These are phyloP conservation scores for Septoria linicola DNA, from an alignment of 2,329 filamentous ascomycete species.

Conservation along the genomic window DNA sequence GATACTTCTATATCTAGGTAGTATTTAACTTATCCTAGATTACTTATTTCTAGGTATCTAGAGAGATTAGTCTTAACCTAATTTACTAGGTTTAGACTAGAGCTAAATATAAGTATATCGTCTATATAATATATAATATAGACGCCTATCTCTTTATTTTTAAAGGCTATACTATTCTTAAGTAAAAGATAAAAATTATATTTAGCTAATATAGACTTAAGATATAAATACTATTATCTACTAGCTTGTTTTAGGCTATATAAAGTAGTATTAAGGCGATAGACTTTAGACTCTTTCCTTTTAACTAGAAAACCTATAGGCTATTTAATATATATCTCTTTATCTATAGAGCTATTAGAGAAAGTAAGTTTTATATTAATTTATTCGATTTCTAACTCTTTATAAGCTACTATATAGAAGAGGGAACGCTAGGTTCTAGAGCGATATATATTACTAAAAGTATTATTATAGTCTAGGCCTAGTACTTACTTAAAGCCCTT, in stretches of 20 bases:
- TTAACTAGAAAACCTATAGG: constrained; percentile 10
- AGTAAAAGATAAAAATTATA: constrained; percentile 7
- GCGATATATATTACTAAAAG: constrained; percentile 10
- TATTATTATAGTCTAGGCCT: constrained; percentile 6
- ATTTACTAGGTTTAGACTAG: constrained; percentile 8
- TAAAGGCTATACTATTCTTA: constrained; percentile 7
- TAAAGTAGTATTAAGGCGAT: constrained; percentile 9
- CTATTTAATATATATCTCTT: constrained; percentile 11
- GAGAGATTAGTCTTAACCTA: constrained; percentile 12
- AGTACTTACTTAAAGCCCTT: constrained; percentile 8
- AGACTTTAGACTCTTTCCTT: constrained; percentile 5
- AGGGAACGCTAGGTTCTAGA: background rate
- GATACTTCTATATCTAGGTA: constrained; percentile 13
- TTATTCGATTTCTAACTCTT: no score
- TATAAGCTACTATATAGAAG: background rate
- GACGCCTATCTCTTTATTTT: constrained; percentile 7
- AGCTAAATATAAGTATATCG: constrained; percentile 16
- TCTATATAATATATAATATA: constrained; percentile 11
- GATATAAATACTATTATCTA: constrained; percentile 13
- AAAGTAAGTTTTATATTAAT: background rate
- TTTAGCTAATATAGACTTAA: constrained; percentile 11
- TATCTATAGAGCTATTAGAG: constrained; percentile 16
- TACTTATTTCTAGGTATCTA: constrained; percentile 11
- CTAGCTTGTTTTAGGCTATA: constrained; percentile 14
- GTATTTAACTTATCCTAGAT: constrained; percentile 6